phyloP scores from a whole-genome alignment of 805 yeast genomes.

The Teunomyces barrocoloradensis region DNA sequence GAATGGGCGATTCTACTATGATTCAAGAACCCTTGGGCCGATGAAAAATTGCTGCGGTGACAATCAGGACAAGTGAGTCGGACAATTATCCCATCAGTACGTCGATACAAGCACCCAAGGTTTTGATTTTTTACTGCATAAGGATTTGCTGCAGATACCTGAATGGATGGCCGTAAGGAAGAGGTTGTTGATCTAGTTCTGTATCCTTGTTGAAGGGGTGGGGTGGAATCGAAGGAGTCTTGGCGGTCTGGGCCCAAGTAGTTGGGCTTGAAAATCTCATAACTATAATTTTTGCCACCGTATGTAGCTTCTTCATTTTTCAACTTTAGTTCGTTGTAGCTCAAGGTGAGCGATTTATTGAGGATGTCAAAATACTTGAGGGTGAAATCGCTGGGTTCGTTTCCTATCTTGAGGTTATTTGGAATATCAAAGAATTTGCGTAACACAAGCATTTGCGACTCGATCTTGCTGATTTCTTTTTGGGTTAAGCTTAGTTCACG shows the following conservation, averaged over 20 bases:
- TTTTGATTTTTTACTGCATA: constrained; percentile 13
- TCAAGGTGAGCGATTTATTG: constrained; percentile 31
- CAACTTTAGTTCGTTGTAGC: constrained; percentile 26
- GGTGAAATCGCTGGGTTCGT: constrained; percentile 46
- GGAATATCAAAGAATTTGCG: constrained; percentile 45
- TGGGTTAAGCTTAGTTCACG: constrained; percentile 51
- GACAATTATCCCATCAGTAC: constrained; percentile 71
- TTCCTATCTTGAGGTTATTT: constrained; percentile 34
- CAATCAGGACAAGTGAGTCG: constrained; percentile 68
- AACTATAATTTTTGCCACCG: constrained; percentile 4
- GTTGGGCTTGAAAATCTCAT: constrained; percentile 8
- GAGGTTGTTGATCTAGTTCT: constrained; percentile 52
- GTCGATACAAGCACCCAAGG: constrained; percentile 54
- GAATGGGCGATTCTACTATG: constrained; percentile 74
- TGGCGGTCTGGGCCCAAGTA: constrained; percentile 5
- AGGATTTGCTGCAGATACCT: constrained; percentile 1
- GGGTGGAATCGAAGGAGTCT: neutral
- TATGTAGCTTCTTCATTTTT: neutral
- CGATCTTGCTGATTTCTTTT: constrained; percentile 55
- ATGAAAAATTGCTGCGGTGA: constrained; percentile 64
- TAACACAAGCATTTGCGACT: constrained; percentile 54
- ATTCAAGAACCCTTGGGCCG: constrained; percentile 78
- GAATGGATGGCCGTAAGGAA: constrained; percentile 30
- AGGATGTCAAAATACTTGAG: constrained; percentile 39
- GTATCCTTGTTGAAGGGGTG: constrained; percentile 19